A percentile compares a stretch with the other conserved stretches of the same genome.
Evolutionary conservation across 1,284 basidiomycete genomes (phyloP).

Genomic region (Cerioporus squamosus): DNA sequence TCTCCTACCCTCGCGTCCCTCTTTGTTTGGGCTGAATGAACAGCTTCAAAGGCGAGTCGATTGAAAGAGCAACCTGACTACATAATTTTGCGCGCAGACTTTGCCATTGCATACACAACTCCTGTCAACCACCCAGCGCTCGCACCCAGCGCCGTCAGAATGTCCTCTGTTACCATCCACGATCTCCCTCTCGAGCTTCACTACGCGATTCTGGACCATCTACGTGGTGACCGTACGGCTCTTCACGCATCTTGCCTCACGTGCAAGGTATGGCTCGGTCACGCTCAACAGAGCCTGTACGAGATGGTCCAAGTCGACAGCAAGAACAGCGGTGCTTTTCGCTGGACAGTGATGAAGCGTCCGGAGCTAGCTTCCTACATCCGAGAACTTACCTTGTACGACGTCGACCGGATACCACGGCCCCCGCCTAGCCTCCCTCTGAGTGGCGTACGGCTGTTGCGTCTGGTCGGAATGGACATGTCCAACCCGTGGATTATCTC

Average conservation of each 20-base stretch:
- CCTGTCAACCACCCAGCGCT: neutral
- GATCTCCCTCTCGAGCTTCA: slow-evolving; percentile 26
- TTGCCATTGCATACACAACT: neutral
- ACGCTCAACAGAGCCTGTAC: slow-evolving; percentile 24
- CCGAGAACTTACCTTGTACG: slow-evolving; percentile 13
- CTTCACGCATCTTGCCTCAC: slow-evolving; percentile 23
- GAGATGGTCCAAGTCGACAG: slow-evolving; percentile 3
- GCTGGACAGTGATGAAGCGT: slow-evolving; percentile 5
- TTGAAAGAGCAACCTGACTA: too few relatives aligned
- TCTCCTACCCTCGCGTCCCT: too few relatives aligned
- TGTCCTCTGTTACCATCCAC: neutral
- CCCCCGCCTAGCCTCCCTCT: neutral
- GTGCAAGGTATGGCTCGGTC: slow-evolving; percentile 16
- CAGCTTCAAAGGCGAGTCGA: too few relatives aligned
- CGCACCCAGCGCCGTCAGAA: neutral
- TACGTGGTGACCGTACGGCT: slow-evolving; percentile 17
- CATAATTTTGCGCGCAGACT: too few relatives aligned
- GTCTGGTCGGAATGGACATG: slow-evolving; percentile 3
- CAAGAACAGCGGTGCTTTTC: slow-evolving; percentile 5
- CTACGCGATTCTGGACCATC: slow-evolving; percentile 27
- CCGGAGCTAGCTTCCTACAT: slow-evolving; percentile 17
- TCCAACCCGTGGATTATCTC: neutral
- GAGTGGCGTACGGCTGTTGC: slow-evolving; percentile 1
- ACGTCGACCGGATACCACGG: neutral
- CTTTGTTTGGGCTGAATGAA: too few relatives aligned